phyloP scores from a whole-genome alignment of 345 rosid genomes.

The Combretum micranthum region DNA sequence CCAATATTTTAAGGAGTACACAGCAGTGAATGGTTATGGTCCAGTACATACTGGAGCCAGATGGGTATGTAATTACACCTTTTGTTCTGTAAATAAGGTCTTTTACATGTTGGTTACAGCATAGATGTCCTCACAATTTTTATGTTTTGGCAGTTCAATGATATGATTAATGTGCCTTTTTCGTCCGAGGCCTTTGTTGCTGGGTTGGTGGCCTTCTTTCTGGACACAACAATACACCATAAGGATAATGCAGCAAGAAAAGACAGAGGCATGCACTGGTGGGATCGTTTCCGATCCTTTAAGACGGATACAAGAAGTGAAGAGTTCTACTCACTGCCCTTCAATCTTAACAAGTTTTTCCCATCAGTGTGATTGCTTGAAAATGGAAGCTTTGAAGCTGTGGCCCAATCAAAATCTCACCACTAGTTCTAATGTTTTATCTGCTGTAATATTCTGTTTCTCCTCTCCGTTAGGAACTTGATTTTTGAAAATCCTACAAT shows the following conservation, averaged over 20 bases:
- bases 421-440: too few relatives aligned
- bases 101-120: background rate
- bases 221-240: conserved; percentile 53
- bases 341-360: conserved; percentile 93
- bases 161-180: conserved; percentile 89
- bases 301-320: conserved; percentile 91
- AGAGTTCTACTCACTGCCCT: conserved; percentile 86
- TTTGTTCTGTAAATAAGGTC: background rate
- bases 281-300: conserved; percentile 79
- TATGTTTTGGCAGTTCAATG: conserved; percentile 68
- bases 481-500: too few relatives aligned
- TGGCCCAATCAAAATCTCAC: background rate
- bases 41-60: conserved; percentile 57
- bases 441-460: too few relatives aligned
- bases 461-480: too few relatives aligned
- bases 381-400: conserved; percentile 2
- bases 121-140: background rate
- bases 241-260: conserved; percentile 55
- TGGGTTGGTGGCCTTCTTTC: conserved; percentile 58
- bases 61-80: conserved; percentile 40
- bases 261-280: conserved; percentile 87
- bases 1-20: conserved; percentile 81
- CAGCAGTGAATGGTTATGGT: conserved; percentile 36
- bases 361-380: conserved; percentile 58
- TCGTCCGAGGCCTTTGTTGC: conserved; percentile 86